Percentiles rank a stretch among this genome's conserved stretches.
These are phyloP conservation scores for Aquilaria malaccensis DNA, from an alignment of 345 rosid species.

Conservation along the genomic window DNA sequence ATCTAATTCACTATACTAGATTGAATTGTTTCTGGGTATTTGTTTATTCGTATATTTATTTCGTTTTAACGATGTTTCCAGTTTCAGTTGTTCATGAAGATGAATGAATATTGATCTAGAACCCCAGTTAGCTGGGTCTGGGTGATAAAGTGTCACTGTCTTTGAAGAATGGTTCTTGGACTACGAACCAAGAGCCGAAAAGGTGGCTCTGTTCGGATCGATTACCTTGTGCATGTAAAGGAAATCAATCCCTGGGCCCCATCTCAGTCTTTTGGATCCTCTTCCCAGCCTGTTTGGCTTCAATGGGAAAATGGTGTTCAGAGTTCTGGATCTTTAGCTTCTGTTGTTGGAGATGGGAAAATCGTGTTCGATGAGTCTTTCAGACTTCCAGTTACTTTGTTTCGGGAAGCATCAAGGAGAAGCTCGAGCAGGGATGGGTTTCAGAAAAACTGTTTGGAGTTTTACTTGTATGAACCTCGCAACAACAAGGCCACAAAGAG, in stretches of 20 bases:
- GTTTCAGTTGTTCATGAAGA: constrained; percentile 3
- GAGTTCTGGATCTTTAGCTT: constrained; percentile 53
- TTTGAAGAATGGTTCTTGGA: constrained; percentile 55
- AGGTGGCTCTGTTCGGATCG: constrained; percentile 25
- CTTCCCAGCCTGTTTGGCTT: constrained; percentile 50
- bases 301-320: constrained; percentile 77
- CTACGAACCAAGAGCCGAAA: constrained; percentile 49
- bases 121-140: constrained; percentile 12
- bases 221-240: constrained; percentile 38
- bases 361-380: constrained; percentile 59
- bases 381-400: constrained; percentile 45
- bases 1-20: background rate
- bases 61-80: constrained; percentile 3
- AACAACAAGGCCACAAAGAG: constrained; percentile 57
- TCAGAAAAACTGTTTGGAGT: constrained; percentile 66
- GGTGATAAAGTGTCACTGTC: background rate
- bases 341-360: constrained; percentile 45
- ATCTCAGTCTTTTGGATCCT: constrained; percentile 29
- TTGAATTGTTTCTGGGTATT: background rate
- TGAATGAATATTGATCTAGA: constrained; percentile 19
- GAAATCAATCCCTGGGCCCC: constrained; percentile 89
- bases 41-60: background rate
- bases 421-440: constrained; percentile 32
- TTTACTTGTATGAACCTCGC: constrained; percentile 58
- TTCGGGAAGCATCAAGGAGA: constrained; percentile 40